Base-by-base conservation (phyloP, 2,329 filamentous ascomycete species). In the Eutypa lata region DNA sequence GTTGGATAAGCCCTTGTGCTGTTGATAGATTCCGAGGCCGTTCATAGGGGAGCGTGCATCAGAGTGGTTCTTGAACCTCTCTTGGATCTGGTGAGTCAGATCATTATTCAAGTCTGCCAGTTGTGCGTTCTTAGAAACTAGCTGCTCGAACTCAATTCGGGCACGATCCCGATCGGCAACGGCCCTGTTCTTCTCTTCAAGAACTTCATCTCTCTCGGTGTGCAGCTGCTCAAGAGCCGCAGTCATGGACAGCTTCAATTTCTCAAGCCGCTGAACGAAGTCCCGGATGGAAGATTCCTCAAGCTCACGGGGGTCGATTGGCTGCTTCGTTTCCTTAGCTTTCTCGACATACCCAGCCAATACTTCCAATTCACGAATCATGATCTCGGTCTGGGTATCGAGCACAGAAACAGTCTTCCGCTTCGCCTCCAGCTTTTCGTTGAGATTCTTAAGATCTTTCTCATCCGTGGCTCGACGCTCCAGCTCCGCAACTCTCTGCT, bases 31-130 rank as follows among this genome's bases (percentile, higher is more conserved):
- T 44, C 81, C 81, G 16, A 85, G 71, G 10, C 81, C 81, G 47
- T 79, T 80, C 19, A 78, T 70, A 11, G 77, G 56, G 67, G 62
- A 55, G 78, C 80, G 55, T 64, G 70, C 51, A 81, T 87, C 66
- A 88, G 91, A 45, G 86, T 87, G 63, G 37, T 61, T 67, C 74
- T 95, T 96, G 77, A 97, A 95, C 28, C 91, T 83, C 65, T 89
- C 91, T 69, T 97, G 93, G 54, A 97, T 96, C 67, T 92, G 91
- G 65, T 96, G 90, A 3, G 95, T 92, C 52, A 99, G 78, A 67
- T 96, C 90, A 63, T 96, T 96, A 74, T 99, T 97, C 78, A 97
- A 85, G 65, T 97, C 91, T 26, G 90, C 88, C 55, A 99, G 80
- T 73, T 97, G 93, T 1, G 90, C 88, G 68, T 99, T 99, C 78